phyloP scores from a whole-genome alignment of 805 yeast genomes.

The Grigorovia yakushimaensis region DNA sequence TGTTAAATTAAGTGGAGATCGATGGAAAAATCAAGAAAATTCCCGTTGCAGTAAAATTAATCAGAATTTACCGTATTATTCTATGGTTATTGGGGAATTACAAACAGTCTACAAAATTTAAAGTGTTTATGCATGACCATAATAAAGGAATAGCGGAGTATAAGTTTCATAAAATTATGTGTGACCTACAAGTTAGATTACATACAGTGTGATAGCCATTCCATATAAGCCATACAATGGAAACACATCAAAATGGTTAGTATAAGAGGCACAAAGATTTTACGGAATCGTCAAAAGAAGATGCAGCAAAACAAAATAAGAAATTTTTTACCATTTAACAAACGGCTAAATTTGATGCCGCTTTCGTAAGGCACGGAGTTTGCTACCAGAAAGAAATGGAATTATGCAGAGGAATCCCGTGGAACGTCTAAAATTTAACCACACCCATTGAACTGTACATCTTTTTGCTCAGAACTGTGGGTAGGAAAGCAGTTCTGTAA shows the following conservation, averaged over 20 bases:
- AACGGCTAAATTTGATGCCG: not conserved
- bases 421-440: too few relatives aligned
- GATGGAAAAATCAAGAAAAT: not conserved
- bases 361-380: not conserved
- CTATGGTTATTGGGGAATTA: not conserved
- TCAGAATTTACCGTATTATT: not conserved
- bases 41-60: not conserved
- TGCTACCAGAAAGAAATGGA: too few relatives aligned
- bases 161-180: not conserved
- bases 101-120: too few relatives aligned
- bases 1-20: not conserved
- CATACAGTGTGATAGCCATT: not conserved
- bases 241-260: too few relatives aligned
- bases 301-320: too few relatives aligned
- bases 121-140: not conserved
- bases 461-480: not conserved
- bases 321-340: too few relatives aligned
- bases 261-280: not conserved
- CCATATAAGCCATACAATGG: not conserved
- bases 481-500: not conserved
- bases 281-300: not conserved
- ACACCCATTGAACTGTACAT: not conserved
- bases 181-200: not conserved
- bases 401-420: too few relatives aligned
- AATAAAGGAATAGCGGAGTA: not conserved